Percentiles rank a stretch among this genome's conserved stretches.
These are phyloP conservation scores for Pichia sp. DNA, from an alignment of 1,139 yeast genomes.

Conservation along the genomic window DNA sequence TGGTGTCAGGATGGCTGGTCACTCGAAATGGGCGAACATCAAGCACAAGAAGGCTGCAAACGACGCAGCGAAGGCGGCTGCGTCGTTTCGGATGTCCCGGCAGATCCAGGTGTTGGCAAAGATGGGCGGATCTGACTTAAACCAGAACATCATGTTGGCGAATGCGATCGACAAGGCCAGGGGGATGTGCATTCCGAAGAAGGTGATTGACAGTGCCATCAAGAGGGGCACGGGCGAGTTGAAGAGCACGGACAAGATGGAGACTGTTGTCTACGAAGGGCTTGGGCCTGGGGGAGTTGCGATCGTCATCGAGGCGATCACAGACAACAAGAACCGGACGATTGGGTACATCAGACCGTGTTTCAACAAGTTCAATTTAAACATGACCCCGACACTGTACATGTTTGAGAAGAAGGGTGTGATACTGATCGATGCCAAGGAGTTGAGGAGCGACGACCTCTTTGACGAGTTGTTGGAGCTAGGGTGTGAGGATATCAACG, in stretches of 20 bases:
- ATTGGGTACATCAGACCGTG: constrained; percentile 72
- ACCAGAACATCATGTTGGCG: constrained; percentile 60
- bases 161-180: constrained; percentile 77
- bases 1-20: constrained; percentile 49
- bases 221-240: constrained; percentile 73
- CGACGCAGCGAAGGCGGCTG: constrained; percentile 71
- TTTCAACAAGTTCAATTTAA: constrained; percentile 61
- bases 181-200: constrained; percentile 74
- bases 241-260: constrained; percentile 37
- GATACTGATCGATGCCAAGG: constrained; percentile 45
- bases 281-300: constrained; percentile 92
- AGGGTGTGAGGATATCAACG: constrained; percentile 78
- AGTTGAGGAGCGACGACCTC: constrained; percentile 32
- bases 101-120: constrained; percentile 72
- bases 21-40: constrained; percentile 93
- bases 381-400: constrained; percentile 71
- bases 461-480: constrained; percentile 71
- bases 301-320: constrained; percentile 73
- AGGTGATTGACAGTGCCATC: constrained; percentile 79
- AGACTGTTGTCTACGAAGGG: constrained; percentile 71
- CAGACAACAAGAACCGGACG: constrained; percentile 85
- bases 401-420: constrained; percentile 77
- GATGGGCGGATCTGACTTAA: constrained; percentile 59
- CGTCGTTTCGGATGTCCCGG: constrained; percentile 68
- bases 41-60: constrained; percentile 92